These are phyloP conservation scores for Dysphania ambrosioides DNA, from an alignment of 148 eudicot genomes.

Conservation along the genomic window DNA sequence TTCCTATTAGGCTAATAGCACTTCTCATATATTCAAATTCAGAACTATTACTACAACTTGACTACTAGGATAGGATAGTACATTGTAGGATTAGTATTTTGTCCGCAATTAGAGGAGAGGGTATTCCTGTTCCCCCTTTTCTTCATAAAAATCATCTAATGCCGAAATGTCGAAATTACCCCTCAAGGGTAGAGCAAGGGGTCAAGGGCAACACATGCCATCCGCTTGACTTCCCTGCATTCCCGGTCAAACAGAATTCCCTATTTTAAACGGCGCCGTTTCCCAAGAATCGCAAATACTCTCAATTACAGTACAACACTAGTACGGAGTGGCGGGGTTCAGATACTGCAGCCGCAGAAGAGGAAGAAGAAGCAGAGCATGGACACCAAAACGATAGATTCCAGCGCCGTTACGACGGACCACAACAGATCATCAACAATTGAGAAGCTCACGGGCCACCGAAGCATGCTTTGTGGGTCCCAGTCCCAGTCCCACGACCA, in stretches of 20 bases:
- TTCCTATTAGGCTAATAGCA: too few species aligned
- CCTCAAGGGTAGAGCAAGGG: too few species aligned
- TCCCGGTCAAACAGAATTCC: constrained; percentile 7
- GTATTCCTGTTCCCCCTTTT: too few species aligned
- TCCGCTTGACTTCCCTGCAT: not conserved
- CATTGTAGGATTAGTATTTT: too few species aligned
- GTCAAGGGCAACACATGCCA: too few species aligned
- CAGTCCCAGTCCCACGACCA: constrained; percentile 27
- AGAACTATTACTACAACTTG: too few species aligned
- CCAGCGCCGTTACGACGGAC: constrained; percentile 42
- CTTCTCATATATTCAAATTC: too few species aligned
- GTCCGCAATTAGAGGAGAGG: constrained; percentile 2
- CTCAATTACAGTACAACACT: too few species aligned
- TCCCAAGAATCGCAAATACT: not conserved
- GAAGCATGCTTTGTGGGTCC: constrained; percentile 29
- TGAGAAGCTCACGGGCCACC: constrained; percentile 27
- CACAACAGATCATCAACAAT: constrained; percentile 37
- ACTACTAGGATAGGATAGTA: too few species aligned
- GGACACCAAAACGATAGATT: constrained; percentile 46
- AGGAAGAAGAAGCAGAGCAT: constrained; percentile 48
- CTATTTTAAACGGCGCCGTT: constrained; percentile 10
- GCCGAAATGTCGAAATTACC: constrained; percentile 6
- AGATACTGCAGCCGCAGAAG: constrained; percentile 46
- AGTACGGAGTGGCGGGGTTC: not conserved
- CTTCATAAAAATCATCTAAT: too few species aligned